A percentile compares a stretch with the other conserved stretches of the same genome.
These are phyloP conservation scores for Cercospora sesami DNA, from an alignment of 2,329 filamentous ascomycete species.

Conservation along the genomic window DNA sequence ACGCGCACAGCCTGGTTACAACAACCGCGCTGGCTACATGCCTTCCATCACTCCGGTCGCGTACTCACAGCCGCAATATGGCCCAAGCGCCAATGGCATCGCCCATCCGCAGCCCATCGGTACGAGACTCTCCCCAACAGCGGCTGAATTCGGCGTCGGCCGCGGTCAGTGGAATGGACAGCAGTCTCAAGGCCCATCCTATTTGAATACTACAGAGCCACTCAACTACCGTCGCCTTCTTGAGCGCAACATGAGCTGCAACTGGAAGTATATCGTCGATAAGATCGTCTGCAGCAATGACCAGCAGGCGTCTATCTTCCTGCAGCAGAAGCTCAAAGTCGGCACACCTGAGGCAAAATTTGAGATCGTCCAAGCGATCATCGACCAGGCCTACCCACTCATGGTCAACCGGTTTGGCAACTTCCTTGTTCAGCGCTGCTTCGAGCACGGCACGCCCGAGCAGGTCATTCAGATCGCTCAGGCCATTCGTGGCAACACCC, in stretches of 20 bases:
- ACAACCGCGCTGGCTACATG: conserved; percentile 25
- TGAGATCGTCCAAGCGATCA: conserved; percentile 94
- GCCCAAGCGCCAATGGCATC: conserved; percentile 17
- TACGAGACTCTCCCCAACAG: conserved; percentile 49
- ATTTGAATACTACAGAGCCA: conserved; percentile 82
- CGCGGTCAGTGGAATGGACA: conserved; percentile 40
- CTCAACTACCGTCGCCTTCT: conserved; percentile 94
- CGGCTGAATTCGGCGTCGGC: conserved; percentile 47
- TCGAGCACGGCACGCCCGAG: conserved; percentile 93
- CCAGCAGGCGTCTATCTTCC: conserved; percentile 96
- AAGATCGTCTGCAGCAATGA: conserved; percentile 99
- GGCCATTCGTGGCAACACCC: conserved; percentile 87
- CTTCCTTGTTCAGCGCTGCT: conserved; percentile 97
- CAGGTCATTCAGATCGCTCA: conserved; percentile 94
- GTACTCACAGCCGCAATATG: conserved; percentile 27
- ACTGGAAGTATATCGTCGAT: conserved; percentile 99
- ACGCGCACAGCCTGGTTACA: conserved; percentile 18
- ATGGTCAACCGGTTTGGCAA: conserved; percentile 99
- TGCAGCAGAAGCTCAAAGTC: conserved; percentile 98
- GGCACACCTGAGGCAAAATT: conserved; percentile 94
- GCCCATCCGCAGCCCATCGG: conserved; percentile 38
- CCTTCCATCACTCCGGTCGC: conserved; percentile 36
- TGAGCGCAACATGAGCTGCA: conserved; percentile 93
- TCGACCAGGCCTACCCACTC: conserved; percentile 86
- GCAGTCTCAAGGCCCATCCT: conserved; percentile 47